phyloP scores from a whole-genome alignment of 169 alveolate genomes.

The Eimeria necatrix region DNA sequence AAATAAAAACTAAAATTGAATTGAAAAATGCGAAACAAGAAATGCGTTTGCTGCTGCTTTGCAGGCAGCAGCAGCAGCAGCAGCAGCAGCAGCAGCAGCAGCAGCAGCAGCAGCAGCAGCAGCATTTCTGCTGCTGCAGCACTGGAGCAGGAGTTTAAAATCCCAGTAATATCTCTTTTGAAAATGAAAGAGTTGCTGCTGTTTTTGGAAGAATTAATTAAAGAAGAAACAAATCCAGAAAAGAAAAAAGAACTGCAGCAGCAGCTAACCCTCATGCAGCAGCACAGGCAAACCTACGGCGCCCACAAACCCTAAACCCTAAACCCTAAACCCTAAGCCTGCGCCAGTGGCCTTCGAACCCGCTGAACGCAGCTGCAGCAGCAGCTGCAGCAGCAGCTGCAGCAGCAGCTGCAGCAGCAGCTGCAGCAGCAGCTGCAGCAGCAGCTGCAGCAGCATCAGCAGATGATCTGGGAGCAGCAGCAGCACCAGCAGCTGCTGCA shows the following conservation, averaged over 20 bases:
- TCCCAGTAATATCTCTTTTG: no score
- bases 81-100: slow-evolving; percentile 33
- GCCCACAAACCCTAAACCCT: not conserved
- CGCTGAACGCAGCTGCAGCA: no score
- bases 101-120: slow-evolving; percentile 16
- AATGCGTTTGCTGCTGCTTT: no score
- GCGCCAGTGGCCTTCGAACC: no score
- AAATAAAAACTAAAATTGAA: no score
- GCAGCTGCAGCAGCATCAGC: not conserved
- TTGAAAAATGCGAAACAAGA: no score
- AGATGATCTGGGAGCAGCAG: no score
- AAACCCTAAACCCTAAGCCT: no score
- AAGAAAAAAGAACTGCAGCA: not conserved
- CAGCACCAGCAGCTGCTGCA: not conserved
- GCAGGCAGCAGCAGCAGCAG: slow-evolving; percentile 10
- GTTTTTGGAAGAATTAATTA: not conserved
- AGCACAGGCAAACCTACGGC: not conserved
- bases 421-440: slow-evolving; percentile 22
- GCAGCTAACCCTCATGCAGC: not conserved
- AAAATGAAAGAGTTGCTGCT: not conserved
- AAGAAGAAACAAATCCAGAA: not conserved
- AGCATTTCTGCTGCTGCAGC: no score
- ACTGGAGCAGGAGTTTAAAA: no score
- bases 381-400: not conserved
- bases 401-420: not conserved